These are phyloP conservation scores for Eustoma russellianum DNA, from an alignment of 257 asterid genomes.

Conservation along the genomic window DNA sequence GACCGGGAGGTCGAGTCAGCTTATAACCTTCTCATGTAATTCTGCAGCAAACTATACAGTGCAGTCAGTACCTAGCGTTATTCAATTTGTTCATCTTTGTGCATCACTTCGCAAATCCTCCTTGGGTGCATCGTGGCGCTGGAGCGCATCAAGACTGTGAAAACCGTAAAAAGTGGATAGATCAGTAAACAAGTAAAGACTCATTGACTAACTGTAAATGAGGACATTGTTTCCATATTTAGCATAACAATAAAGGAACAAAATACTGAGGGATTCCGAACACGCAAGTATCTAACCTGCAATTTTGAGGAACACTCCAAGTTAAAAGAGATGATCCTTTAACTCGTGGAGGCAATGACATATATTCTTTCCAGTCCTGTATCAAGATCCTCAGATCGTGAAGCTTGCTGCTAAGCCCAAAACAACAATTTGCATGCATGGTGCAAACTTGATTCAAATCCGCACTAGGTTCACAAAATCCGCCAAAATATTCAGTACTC, in stretches of 20 bases:
- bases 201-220: background rate
- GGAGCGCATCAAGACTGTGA: conserved; percentile 42
- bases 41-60: background rate
- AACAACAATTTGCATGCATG: conserved; percentile 78
- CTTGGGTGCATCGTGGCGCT: conserved; percentile 2
- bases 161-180: conserved; percentile 3
- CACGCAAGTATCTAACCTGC: conserved; percentile 38
- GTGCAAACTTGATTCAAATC: conserved; percentile 57
- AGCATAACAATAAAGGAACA: too few relatives aligned
- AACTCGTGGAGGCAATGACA: conserved; percentile 31
- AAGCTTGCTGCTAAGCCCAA: conserved; percentile 54
- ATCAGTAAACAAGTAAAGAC: background rate
- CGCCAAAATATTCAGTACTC: conserved; percentile 55
- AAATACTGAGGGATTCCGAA: background rate
- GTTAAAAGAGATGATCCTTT: conserved; percentile 15
- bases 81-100: background rate
- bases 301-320: conserved; percentile 83
- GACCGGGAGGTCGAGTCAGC: too few relatives aligned
- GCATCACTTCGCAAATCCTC: conserved; percentile 4
- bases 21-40: too few relatives aligned
- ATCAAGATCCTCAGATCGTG: conserved; percentile 67
- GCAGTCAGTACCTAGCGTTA: background rate
- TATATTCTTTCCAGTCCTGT: conserved; percentile 46
- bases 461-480: conserved; percentile 74
- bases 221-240: background rate